These are phyloP conservation scores for Cordyceps sp. DNA, from an alignment of 2,329 filamentous ascomycete species.

Conservation along the genomic window DNA sequence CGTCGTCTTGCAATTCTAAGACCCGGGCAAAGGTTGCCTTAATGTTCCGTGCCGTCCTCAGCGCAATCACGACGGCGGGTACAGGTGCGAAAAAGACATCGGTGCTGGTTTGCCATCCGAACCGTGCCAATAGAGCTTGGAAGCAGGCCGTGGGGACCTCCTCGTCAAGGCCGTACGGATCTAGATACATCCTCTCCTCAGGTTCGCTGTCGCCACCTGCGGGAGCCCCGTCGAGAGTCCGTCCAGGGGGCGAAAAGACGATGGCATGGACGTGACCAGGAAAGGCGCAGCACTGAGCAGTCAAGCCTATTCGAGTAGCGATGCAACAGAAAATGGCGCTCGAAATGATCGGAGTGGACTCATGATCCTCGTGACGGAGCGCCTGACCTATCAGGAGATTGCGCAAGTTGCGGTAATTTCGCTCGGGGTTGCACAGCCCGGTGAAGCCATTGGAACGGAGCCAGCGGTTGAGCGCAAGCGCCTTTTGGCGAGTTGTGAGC, in stretches of 20 bases:
- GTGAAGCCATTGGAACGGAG: slow-evolving; percentile 51
- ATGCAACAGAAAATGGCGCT: slow-evolving; percentile 74
- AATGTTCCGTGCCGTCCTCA: slow-evolving; percentile 64
- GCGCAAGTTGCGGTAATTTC: slow-evolving; percentile 60
- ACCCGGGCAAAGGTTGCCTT: slow-evolving; percentile 40
- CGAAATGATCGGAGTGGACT: slow-evolving; percentile 74
- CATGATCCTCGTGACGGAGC: slow-evolving; percentile 53
- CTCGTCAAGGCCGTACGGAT: slow-evolving; percentile 56
- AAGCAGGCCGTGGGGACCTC: slow-evolving; percentile 49
- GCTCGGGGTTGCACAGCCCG: slow-evolving; percentile 47
- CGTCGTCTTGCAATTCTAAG: slow-evolving; percentile 11
- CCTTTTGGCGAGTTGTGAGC: slow-evolving; percentile 48
- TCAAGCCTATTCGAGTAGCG: slow-evolving; percentile 56
- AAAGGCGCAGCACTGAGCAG: slow-evolving; percentile 64
- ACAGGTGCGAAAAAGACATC: slow-evolving; percentile 46
- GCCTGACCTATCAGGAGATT: slow-evolving; percentile 83
- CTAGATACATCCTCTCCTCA: slow-evolving; percentile 52
- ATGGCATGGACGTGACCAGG: slow-evolving; percentile 76
- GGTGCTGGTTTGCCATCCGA: slow-evolving; percentile 23
- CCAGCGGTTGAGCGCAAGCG: slow-evolving; percentile 51
- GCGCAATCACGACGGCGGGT: slow-evolving; percentile 47
- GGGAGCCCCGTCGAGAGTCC: slow-evolving; percentile 39
- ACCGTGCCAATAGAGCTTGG: slow-evolving; percentile 36
- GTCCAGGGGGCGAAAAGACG: slow-evolving; percentile 43
- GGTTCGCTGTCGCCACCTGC: slow-evolving; percentile 20